Conservation (phyloP, 2,329 filamentous ascomycete species). For the Calcarisporium arbuscula region DNA sequence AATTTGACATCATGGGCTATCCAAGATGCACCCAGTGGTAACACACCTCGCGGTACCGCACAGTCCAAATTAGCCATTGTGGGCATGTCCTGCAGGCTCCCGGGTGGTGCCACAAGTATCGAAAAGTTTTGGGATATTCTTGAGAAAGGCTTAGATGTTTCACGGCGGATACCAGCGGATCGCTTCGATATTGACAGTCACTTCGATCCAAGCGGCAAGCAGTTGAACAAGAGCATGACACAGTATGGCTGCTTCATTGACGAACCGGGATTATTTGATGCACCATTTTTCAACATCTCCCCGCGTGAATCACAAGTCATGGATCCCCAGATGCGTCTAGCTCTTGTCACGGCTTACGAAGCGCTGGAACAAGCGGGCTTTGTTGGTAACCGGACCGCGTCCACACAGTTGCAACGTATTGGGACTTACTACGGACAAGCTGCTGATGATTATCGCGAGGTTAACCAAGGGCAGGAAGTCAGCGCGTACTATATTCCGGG, state of each 20-base stretch:
- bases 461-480: slow-evolving; percentile 65
- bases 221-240: slow-evolving; percentile 61
- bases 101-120: slow-evolving; percentile 34
- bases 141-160: slow-evolving; percentile 60
- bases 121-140: slow-evolving; percentile 59
- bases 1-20: slow-evolving; percentile 1
- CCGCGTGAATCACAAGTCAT: slow-evolving; percentile 69
- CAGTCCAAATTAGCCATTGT: slow-evolving; percentile 70
- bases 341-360: slow-evolving; percentile 70
- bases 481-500: slow-evolving; percentile 50
- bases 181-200: slow-evolving; percentile 64
- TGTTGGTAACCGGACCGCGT: slow-evolving; percentile 20
- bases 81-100: slow-evolving; percentile 46
- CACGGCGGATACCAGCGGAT: slow-evolving; percentile 55
- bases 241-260: slow-evolving; percentile 66
- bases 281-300: slow-evolving; percentile 78
- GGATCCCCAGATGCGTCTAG: slow-evolving; percentile 70
- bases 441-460: slow-evolving; percentile 73
- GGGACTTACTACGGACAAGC: slow-evolving; percentile 73
- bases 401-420: slow-evolving; percentile 50
- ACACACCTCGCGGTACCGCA: background rate
- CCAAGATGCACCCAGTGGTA: background rate
- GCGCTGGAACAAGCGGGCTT: slow-evolving; percentile 54
- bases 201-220: slow-evolving; percentile 60
- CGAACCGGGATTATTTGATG: slow-evolving; percentile 67